These are phyloP conservation scores for Microdochium bolleyi DNA, from an alignment of 2,329 filamentous ascomycete genomes.

Conservation along the genomic window DNA sequence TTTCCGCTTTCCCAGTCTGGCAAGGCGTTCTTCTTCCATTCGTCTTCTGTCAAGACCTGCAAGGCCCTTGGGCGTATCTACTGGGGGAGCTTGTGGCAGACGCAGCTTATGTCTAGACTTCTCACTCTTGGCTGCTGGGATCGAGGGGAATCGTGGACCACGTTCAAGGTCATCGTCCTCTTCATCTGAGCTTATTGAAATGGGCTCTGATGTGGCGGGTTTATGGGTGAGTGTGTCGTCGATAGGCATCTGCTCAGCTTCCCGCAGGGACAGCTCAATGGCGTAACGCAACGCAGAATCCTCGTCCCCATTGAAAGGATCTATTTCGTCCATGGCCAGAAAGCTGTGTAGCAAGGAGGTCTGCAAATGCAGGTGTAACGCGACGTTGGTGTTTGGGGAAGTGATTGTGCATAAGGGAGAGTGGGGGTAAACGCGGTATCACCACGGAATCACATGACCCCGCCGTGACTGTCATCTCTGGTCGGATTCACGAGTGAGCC, in stretches of 20 bases:
- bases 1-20: conserved; percentile 58
- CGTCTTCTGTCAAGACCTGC: conserved; percentile 63
- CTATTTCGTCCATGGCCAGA: conserved; percentile 11
- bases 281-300: conserved; percentile 54
- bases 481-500: not conserved
- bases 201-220: conserved; percentile 10
- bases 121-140: conserved; percentile 7
- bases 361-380: not conserved
- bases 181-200: conserved; percentile 24
- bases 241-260: conserved; percentile 8
- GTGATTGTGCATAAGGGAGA: not conserved
- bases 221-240: conserved; percentile 1
- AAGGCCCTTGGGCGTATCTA: conserved; percentile 21
- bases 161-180: conserved; percentile 19
- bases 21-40: conserved; percentile 80
- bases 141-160: conserved; percentile 10
- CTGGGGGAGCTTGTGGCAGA: not conserved
- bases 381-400: not conserved
- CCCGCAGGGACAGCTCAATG: conserved; percentile 48
- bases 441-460: not conserved
- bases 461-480: not conserved
- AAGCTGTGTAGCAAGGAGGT: not conserved
- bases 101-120: not conserved
- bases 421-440: not conserved
- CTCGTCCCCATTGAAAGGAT: conserved; percentile 31